Conservation (phyloP, 441 rosid species). For the Populus hybrid region DNA sequence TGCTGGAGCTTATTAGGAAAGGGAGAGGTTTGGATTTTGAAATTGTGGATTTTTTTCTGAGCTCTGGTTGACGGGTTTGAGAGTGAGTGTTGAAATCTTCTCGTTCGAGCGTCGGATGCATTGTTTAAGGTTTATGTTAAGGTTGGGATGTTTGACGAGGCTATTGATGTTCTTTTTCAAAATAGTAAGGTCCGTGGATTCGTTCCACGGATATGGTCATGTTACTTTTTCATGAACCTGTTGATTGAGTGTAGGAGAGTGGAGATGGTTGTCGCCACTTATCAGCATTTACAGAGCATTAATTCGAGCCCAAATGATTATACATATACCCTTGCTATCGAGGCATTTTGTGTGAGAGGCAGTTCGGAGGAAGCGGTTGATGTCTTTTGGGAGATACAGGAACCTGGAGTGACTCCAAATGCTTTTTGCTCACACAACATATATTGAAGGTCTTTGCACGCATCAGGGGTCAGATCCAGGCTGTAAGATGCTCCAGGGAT, state of each 20-base stretch:
- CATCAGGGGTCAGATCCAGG: conserved; percentile 40
- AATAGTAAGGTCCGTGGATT: conserved; percentile 33
- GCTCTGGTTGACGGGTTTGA: conserved; percentile 26
- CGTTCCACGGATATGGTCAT: conserved; percentile 38
- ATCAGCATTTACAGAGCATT: conserved; percentile 41
- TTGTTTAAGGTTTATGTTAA: conserved; percentile 32
- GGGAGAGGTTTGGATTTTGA: conserved; percentile 19
- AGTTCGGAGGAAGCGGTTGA: conserved; percentile 39
- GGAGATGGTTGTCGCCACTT: conserved; percentile 45
- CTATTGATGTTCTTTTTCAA: conserved; percentile 43
- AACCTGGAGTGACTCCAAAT: conserved; percentile 34
- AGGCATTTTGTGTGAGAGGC: conserved; percentile 58
- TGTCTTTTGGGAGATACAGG: conserved; percentile 45
- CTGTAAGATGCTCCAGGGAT: conserved; percentile 27
- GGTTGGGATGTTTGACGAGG: conserved; percentile 61
- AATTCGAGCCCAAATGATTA: conserved; percentile 51
- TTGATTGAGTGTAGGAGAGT: conserved; percentile 38
- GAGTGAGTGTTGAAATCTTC: conserved; percentile 24
- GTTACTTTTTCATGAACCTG: conserved; percentile 61
- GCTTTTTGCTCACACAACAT: conserved; percentile 51
- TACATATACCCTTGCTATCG: conserved; percentile 51
- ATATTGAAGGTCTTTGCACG: conserved; percentile 60
- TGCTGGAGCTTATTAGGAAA: conserved; percentile 34
- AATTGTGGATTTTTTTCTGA: conserved; percentile 19
- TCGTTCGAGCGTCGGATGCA: conserved; percentile 35